Base-by-base conservation (phyloP, 352 stramenopile genomes). In the Phytopythium vexans region DNA sequence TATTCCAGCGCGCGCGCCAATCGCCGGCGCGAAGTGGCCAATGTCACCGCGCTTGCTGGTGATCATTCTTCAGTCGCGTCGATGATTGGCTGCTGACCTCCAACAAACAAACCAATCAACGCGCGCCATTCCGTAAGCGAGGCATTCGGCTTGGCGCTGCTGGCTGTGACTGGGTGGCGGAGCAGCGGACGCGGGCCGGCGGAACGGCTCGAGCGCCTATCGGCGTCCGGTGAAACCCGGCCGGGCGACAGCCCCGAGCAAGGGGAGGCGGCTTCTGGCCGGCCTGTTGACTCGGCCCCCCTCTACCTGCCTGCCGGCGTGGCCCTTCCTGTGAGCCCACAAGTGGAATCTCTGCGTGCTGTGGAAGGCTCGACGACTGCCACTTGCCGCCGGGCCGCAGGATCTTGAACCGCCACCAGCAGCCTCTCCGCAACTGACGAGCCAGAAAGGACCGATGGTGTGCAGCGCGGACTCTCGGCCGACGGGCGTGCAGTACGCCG, bases 401-500 rank as follows among this genome's bases (percentile, higher is more conserved):
- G 46, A 52, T 52, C 46, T 42, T 35, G 9, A 33, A 9, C 12
- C 12, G 33, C 31, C 45, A 31, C 16, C 31, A 27, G 16, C 10
- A 7, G 3, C 16, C 27, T n/a, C 41, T 14, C n/a, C 3, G 9
- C 8, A 33, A 9, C n/a, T n/a, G 9, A 48, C 14, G 41, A n/a
- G 41, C 31, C 11, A 14, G 6, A 16, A 34, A 9, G 8, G 21
- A 12, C 12, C 8, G 31, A 85, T 82, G 70, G 67, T 73, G 43
- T 78, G 64, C 66, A 82, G 69, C 62, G 68, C 67, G 47, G 60
- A 72, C 49, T 54, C 66, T 42, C 50, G 52, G n/a, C 34, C 54
- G 39, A 60, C 41, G 46, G 48, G 45, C 35, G 61, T 74, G 49
- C 69, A 84, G 52, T 88, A 86, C 58, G 72, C 79, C 12, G 74